Evolutionary conservation across 2,329 filamentous ascomycete genomes (phyloP).

Genomic region (Scleromitrula shiraiana): DNA sequence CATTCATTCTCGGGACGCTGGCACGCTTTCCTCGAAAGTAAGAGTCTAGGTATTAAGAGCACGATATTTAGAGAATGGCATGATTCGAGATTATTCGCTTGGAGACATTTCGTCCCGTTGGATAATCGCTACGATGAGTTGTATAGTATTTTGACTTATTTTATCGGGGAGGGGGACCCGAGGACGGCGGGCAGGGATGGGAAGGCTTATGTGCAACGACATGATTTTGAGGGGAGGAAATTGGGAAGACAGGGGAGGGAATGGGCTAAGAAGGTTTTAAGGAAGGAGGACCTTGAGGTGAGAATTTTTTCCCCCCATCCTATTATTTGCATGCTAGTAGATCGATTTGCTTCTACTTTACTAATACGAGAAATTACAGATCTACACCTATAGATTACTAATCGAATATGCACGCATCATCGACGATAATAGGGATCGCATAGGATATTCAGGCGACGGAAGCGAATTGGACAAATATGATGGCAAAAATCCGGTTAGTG

Average conservation of each 20-base stretch:
- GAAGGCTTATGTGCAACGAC: conserved; percentile 32
- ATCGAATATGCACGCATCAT: conserved; percentile 49
- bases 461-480: conserved; percentile 28
- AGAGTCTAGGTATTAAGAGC: conserved; percentile 65
- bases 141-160: conserved; percentile 67
- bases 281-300: conserved; percentile 65
- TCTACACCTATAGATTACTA: conserved; percentile 58
- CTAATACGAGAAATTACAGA: conserved; percentile 23
- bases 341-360: neutral
- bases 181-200: conserved; percentile 41
- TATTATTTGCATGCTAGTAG: neutral
- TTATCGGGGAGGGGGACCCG: conserved; percentile 50
- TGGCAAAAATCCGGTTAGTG: conserved; percentile 16
- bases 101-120: conserved; percentile 77
- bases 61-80: conserved; percentile 79
- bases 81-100: conserved; percentile 62
- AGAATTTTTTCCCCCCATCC: conserved; percentile 36
- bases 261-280: conserved; percentile 64
- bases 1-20: conserved; percentile 64
- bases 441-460: conserved; percentile 29
- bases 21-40: conserved; percentile 60
- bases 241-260: conserved; percentile 59
- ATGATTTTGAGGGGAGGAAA: conserved; percentile 50
- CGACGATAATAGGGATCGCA: conserved; percentile 31
- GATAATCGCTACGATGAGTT: conserved; percentile 66